Base-by-base conservation (phyloP, 495 filamentous ascomycete species). In the Penicillium parvum region DNA sequence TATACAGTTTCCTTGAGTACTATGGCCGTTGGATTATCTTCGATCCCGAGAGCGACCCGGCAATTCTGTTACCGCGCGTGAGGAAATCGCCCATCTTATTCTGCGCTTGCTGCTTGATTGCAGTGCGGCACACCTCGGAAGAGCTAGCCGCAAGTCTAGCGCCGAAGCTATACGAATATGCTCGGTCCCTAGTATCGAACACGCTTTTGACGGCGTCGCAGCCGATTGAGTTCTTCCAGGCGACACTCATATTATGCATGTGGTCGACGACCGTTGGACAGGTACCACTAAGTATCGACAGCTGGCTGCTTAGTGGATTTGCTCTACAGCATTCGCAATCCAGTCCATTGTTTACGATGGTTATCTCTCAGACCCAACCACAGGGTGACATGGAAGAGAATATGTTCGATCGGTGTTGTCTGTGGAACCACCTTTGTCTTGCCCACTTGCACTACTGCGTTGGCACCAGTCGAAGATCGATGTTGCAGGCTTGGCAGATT, bases 191-290 rank as follows among this genome's bases (percentile, higher is more conserved):
- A 6, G 51, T 68, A 14, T 65, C 65, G 0, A 47, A 45, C 12
- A 54, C 53, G 0, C 49, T 74, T 27, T 50, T 74, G 3, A 37
- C 51, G 1, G 55, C 65, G 1, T 65, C 69, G 2, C 69, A 73
- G 34, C 38, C 65, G 4, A 56, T 71, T 8, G 65, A 69, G 32
- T 72, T 73, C 42, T 74, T 74, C 17, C 69, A 74, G 46, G 65
- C 68, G 5, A 46, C 56, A 4, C 46, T 74, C 4, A 60, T 74
- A 20, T 50, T 72, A 0, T 65, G 65, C 37, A 50, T 72, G 54
- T 74, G 71, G 71, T 72, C 69, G 8, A 74, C 69, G 5, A 74
- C 71, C 2, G 68, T 74, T 2, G 69, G 65, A 1, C 66, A 72
- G 41, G 60, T 70, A 10, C 69, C 68, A 0, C 51, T 74, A 37